These are phyloP conservation scores for Centella asiatica DNA, from an alignment of 129 eudicot genomes.

Conservation along the genomic window DNA sequence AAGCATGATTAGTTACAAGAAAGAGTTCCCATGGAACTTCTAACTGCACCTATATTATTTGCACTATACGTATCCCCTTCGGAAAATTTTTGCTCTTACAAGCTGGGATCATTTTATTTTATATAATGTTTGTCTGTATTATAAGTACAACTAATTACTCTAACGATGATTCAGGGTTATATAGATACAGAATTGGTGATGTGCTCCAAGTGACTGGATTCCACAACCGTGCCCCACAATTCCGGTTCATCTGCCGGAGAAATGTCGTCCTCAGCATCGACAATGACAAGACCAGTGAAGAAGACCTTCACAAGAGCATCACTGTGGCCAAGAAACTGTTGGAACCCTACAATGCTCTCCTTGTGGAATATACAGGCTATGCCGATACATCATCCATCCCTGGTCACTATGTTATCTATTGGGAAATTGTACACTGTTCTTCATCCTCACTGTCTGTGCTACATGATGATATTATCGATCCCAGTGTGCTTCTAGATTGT, in stretches of 20 bases:
- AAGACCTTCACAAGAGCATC: slow-evolving; percentile 74
- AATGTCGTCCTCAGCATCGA: slow-evolving; percentile 84
- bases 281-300: slow-evolving; percentile 78
- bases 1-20: no score
- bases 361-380: slow-evolving; percentile 79
- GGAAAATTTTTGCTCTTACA: no score
- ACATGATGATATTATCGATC: slow-evolving; percentile 18
- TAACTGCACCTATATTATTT: no score
- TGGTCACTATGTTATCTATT: slow-evolving; percentile 79
- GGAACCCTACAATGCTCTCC: slow-evolving; percentile 64
- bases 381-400: slow-evolving; percentile 82
- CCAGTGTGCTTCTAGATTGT: slow-evolving; percentile 51
- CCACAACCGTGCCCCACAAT: slow-evolving; percentile 68
- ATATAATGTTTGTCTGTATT: no score
- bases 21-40: no score
- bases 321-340: slow-evolving; percentile 49
- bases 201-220: slow-evolving; percentile 91
- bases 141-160: neutral
- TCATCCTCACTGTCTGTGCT: neutral
- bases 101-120: no score
- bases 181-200: slow-evolving; percentile 80
- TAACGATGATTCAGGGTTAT: slow-evolving; percentile 40
- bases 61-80: no score
- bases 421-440: slow-evolving; percentile 54
- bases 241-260: slow-evolving; percentile 78